Percentiles rank a stretch among this genome's conserved stretches.
phyloP scores from a whole-genome alignment of 1,284 basidiomycete genomes.

The Boletus semigastroideus region DNA sequence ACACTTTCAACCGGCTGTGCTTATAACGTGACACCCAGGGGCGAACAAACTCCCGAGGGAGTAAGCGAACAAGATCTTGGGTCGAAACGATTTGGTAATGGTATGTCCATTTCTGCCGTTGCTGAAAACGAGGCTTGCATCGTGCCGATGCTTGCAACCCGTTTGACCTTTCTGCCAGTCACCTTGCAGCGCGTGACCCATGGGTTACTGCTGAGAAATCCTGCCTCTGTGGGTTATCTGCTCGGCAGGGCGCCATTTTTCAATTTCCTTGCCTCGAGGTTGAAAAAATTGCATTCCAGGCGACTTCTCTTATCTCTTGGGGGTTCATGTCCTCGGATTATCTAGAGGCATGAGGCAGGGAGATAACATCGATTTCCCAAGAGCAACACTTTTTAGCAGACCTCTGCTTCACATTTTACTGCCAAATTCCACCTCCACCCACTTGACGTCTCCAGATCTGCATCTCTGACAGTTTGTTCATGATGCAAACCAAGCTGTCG shows the following conservation, averaged over 20 bases:
- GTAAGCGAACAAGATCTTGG: constrained; percentile 2
- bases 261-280: constrained; percentile 27
- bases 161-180: too few species aligned
- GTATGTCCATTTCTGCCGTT: constrained; percentile 1
- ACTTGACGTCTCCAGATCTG: neutral
- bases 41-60: constrained; percentile 3
- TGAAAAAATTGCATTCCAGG: constrained; percentile 10
- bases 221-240: constrained; percentile 5
- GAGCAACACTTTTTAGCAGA: constrained; percentile 24
- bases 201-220: constrained; percentile 4
- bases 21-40: constrained; percentile 15
- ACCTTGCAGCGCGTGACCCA: constrained; percentile 6
- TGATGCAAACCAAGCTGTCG: constrained; percentile 32
- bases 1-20: neutral
- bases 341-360: constrained; percentile 14
- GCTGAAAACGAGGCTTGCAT: constrained; percentile 28
- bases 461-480: neutral
- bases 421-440: neutral
- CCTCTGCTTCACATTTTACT: neutral
- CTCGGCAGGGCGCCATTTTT: neutral
- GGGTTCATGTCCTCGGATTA: constrained; percentile 7
- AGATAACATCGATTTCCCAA: constrained; percentile 22
- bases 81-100: constrained; percentile 2
- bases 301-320: constrained; percentile 18
- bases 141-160: constrained; percentile 21